Conservation (phyloP, 495 filamentous ascomycete species). For the Aspergillus nidulans region DNA sequence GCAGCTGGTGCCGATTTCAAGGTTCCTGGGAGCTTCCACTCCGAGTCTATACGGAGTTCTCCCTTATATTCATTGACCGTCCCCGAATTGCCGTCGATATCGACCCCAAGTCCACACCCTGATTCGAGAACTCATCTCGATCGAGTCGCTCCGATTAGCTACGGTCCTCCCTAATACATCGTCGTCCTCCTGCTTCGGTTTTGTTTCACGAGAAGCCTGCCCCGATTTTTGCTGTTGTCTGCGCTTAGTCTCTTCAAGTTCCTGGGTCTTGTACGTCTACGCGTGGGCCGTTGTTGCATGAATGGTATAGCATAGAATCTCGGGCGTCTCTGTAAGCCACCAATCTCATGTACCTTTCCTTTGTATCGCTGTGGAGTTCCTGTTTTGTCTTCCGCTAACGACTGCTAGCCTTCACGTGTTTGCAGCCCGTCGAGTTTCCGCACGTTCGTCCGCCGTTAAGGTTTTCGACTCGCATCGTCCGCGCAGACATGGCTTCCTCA, state of each 20-base stretch:
- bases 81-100: not conserved
- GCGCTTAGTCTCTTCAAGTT: not conserved
- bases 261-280: not conserved
- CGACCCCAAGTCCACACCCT: slow-evolving; percentile 21
- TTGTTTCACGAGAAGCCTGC: not conserved
- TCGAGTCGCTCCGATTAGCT: not conserved
- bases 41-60: not conserved
- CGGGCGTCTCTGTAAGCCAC: slow-evolving; percentile 17
- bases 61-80: slow-evolving; percentile 8
- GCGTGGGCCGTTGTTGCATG: slow-evolving; percentile 17
- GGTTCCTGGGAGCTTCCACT: slow-evolving; percentile 18
- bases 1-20: slow-evolving; percentile 29
- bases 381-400: slow-evolving; percentile 9
- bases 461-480: slow-evolving; percentile 15
- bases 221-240: slow-evolving; percentile 7
- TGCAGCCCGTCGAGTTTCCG: slow-evolving; percentile 23
- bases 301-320: slow-evolving; percentile 19
- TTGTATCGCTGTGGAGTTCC: not conserved
- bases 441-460: slow-evolving; percentile 25
- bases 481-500: slow-evolving; percentile 72
- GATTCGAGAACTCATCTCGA: slow-evolving; percentile 9
- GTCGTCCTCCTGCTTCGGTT: not conserved
- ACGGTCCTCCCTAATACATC: not conserved
- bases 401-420: slow-evolving; percentile 26
- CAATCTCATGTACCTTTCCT: not conserved